Conservation (phyloP, 495 filamentous ascomycete species). For the Neurospora sp. region DNA sequence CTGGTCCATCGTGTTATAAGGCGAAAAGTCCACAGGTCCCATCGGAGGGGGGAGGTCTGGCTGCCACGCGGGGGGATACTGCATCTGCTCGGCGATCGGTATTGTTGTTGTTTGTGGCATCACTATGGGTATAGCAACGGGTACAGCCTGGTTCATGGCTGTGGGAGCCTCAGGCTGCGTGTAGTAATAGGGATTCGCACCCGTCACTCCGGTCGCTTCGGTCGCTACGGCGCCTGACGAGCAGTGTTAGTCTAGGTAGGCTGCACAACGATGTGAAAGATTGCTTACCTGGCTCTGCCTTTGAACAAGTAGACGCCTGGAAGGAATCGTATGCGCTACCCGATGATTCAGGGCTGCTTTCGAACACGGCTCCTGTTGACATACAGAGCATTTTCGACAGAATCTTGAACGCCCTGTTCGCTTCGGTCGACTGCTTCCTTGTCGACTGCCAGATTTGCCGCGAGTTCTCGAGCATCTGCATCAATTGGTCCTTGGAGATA, state of each 20-base stretch:
- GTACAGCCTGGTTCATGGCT: neutral
- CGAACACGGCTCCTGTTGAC: constrained; percentile 11
- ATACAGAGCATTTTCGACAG: constrained; percentile 16
- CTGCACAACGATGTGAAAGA: neutral
- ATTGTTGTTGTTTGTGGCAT: neutral
- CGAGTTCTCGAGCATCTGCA: constrained; percentile 17
- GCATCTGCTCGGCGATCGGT: neutral
- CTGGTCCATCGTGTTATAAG: constrained; percentile 3
- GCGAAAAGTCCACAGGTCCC: neutral
- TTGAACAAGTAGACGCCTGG: neutral
- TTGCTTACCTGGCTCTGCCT: neutral
- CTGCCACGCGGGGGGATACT: neutral
- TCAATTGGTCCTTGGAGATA: constrained; percentile 11
- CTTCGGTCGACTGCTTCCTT: constrained; percentile 9
- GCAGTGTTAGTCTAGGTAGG: neutral
- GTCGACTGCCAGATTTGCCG: constrained; percentile 15
- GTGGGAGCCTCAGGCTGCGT: neutral
- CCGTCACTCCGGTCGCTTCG: neutral
- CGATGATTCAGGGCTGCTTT: constrained; percentile 11
- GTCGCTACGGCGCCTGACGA: neutral
- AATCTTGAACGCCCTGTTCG: constrained; percentile 20
- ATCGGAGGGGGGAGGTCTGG: neutral
- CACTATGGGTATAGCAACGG: neutral
- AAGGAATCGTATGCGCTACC: neutral
- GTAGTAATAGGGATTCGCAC: neutral